Percentiles rank a stretch among this genome's conserved stretches.
These are phyloP conservation scores for Penicillium dipodomyicola DNA, from an alignment of 495 filamentous ascomycete genomes.

Conservation along the genomic window DNA sequence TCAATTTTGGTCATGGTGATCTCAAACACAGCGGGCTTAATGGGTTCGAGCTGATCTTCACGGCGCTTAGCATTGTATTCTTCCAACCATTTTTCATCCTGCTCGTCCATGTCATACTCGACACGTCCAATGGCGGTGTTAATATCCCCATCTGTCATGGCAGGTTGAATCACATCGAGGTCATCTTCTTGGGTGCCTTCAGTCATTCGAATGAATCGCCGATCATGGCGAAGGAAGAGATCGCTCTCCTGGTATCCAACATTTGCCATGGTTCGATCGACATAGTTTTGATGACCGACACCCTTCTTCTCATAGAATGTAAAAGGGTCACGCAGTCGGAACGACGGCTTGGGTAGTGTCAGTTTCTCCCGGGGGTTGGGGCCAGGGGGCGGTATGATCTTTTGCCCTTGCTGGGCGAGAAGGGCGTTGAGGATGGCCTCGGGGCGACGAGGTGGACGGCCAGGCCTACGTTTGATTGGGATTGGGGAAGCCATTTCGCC, in stretches of 20 bases:
- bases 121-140: constrained; percentile 69
- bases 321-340: constrained; percentile 58
- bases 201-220: constrained; percentile 71
- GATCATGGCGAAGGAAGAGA: constrained; percentile 73
- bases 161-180: constrained; percentile 59
- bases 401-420: constrained; percentile 55
- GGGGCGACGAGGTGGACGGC: constrained; percentile 59
- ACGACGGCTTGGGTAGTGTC: constrained; percentile 63
- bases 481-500: constrained; percentile 32
- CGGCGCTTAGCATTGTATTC: constrained; percentile 74
- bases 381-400: constrained; percentile 59
- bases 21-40: constrained; percentile 91
- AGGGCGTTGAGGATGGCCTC: constrained; percentile 61
- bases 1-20: constrained; percentile 98
- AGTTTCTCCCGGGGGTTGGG: constrained; percentile 65
- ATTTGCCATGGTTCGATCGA: constrained; percentile 89
- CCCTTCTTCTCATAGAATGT: constrained; percentile 60
- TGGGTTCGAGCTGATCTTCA: constrained; percentile 67
- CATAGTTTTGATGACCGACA: constrained; percentile 62
- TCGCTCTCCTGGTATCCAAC: constrained; percentile 95
- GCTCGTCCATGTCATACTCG: constrained; percentile 99
- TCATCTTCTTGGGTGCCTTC: constrained; percentile 83
- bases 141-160: constrained; percentile 60
- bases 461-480: constrained; percentile 57
- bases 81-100: constrained; percentile 95